These are phyloP conservation scores for Alternaria burnsii DNA, from an alignment of 2,329 filamentous ascomycete species.

Conservation along the genomic window DNA sequence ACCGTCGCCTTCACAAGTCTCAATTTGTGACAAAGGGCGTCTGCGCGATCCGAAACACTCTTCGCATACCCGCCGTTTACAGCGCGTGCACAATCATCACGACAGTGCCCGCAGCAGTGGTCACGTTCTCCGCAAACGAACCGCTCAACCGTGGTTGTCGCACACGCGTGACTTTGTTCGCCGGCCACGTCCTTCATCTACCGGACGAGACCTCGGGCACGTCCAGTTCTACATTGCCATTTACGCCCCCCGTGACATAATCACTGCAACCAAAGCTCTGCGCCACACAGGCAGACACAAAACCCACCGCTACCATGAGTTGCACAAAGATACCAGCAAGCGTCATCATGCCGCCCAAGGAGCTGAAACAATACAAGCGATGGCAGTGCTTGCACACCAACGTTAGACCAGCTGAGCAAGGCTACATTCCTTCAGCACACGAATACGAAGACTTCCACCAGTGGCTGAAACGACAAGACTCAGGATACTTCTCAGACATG, in stretches of 20 bases:
- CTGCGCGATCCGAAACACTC: neutral
- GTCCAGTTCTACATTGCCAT: neutral
- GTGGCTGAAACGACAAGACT: conserved; percentile 42
- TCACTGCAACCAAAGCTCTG: neutral
- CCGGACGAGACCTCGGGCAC: neutral
- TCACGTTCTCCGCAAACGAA: conserved; percentile 9
- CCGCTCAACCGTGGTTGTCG: conserved; percentile 6
- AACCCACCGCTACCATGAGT: conserved; percentile 4
- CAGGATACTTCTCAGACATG: conserved; percentile 42
- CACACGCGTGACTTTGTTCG: conserved; percentile 6
- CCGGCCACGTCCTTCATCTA: neutral
- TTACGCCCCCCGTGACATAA: neutral
- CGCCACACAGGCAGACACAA: neutral
- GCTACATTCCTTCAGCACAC: conserved; percentile 34
- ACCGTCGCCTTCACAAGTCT: neutral
- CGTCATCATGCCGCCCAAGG: conserved; percentile 33
- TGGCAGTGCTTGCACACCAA: conserved; percentile 38
- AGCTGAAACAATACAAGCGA: conserved; percentile 40
- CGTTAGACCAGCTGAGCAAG: conserved; percentile 27
- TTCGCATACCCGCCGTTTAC: neutral
- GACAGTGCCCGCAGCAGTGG: neutral
- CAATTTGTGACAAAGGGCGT: neutral
- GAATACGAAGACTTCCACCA: conserved; percentile 43
- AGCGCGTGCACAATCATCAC: neutral
- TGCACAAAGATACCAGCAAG: conserved; percentile 31